Evolutionary conservation across 331 rosid genomes (phyloP), one percentile per base, ranked within the genome.

Genomic region (Rhamnella rubrinervis): DNA sequence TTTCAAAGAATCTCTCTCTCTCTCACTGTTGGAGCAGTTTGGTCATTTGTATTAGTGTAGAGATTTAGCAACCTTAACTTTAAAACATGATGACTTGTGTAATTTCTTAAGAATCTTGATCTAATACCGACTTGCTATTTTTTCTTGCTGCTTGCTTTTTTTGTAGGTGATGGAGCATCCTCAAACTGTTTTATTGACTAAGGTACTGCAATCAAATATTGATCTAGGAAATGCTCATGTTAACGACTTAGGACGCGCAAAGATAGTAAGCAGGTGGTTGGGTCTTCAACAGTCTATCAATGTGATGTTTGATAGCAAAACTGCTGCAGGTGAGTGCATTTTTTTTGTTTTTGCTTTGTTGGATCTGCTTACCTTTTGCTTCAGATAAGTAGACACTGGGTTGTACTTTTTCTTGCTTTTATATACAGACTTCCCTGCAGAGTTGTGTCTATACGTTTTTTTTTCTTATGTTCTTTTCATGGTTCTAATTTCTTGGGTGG

Each of bases 111-210:
- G 51, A 38, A 61, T 49, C 66, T 62, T 38, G n/a, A 38, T 23
- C n/a, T 19, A 17, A n/a, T 20, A 62, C 16, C 9, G 0, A 7
- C 19, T 39, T 44, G 49, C 14, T 15, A 7, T 44, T 14, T 44
- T 46, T 31, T 25, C 44, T 31, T 70, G 67, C 13, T 47, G 60
- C 49, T 19, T 59, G 58, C 72, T 63, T 72, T 72, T 80, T 59
- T 62, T 75, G 60, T 77, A 93, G 98, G 91, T 90, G 63, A 84
- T 77, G 89, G 97, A 91, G 75, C 97, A 93, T 78, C 88, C 98
- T 77, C 98, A 88, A 74, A 91, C 98, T 65, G 84, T 85, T 66
- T 75, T 84, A 77, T 76, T 93, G 81, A 70, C 38, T 64, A 89
- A 87, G 88, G 91, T 93, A 82, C 75, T 93, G 57, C 78, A 87